Conservation (phyloP, 2,329 filamentous ascomycete genomes). For the Talaromyces sp. region DNA sequence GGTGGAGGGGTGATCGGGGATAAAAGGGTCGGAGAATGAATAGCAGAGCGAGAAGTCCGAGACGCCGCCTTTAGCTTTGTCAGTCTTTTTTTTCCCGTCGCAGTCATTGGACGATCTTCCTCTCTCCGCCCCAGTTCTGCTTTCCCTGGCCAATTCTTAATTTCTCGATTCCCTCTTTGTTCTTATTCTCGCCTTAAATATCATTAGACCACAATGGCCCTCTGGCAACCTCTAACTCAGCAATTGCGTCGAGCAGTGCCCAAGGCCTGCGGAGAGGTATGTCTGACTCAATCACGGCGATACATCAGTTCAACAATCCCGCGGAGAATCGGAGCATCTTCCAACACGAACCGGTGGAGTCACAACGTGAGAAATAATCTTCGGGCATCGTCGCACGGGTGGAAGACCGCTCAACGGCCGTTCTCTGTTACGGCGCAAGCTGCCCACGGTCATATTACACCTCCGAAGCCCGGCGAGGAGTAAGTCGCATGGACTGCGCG, state of each 20-base stretch:
- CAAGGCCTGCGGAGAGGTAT: constrained; percentile 56
- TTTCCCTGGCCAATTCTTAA: constrained; percentile 22
- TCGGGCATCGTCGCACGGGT: constrained; percentile 22
- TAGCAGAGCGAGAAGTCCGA: constrained; percentile 18
- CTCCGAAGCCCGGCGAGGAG: constrained; percentile 91
- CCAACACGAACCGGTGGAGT: constrained; percentile 15
- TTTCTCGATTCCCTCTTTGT: constrained; percentile 25
- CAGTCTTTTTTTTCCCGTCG: constrained; percentile 25
- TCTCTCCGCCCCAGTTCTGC: constrained; percentile 14
- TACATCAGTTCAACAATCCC: constrained; percentile 29
- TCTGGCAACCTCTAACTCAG: constrained; percentile 37
- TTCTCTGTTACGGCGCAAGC: constrained; percentile 68
- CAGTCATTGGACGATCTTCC: constrained; percentile 28
- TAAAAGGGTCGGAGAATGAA: constrained; percentile 22
- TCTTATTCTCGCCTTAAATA: constrained; percentile 15
- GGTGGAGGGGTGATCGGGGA: constrained; percentile 11
- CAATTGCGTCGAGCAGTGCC: constrained; percentile 56
- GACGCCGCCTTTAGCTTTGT: constrained; percentile 26
- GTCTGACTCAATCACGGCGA: constrained; percentile 32
- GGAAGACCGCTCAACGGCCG: constrained; percentile 42
- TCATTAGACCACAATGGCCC: constrained; percentile 29
- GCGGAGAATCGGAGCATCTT: constrained; percentile 21
- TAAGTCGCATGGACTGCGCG: constrained; percentile 50
- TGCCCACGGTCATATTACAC: constrained; percentile 76
- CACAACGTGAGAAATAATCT: constrained; percentile 14